Base-by-base conservation (phyloP, 2,329 filamentous ascomycete genomes). In the Claviceps arundinis region DNA sequence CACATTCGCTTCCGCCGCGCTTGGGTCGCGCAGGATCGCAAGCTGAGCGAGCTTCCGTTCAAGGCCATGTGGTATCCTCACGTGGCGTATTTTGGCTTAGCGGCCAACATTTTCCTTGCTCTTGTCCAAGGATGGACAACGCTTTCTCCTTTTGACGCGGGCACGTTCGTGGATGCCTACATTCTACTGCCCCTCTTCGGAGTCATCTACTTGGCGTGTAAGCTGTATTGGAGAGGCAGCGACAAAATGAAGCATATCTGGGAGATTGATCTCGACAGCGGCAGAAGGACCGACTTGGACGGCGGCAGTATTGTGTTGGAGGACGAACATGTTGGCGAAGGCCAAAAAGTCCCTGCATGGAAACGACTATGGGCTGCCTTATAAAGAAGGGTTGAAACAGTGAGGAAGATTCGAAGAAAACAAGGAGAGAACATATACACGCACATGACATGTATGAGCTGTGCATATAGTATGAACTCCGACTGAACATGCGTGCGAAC, bases 1-100 rank as follows among this genome's bases (percentile, higher is more conserved):
- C 84, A 88, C 60, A 81, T 88, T 55, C 81, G 83, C 24, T 87
- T 89, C 65, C 81, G 84, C 37, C 64, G 73, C 9, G 84, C 82
- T 0, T 84, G 81, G 81, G 61, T 65, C 9, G 67, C 64, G 0
- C 81, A 85, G 61, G 80, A 80, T 1, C 73, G 82, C 52, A 68
- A 64, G 34, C 63, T 74, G 24, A 68, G 70, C 16, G 74, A 77
- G 48, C 66, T 84, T 11, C 80, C 80, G 0, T 84, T 78, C 63
- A 65, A 70, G 49, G 75, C 77, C 2, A 60, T 75, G 42, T 68
- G 68, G 51, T 82, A 79, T 54, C 80, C 80, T 0, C 80, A 71
- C 62, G 76, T 76, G 50, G 76, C 80, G 0, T 83, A 78, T 60
- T 77, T 81, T 54, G 80, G 78, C 0, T 64, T 84, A 7, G 67